Conservation (phyloP, 345 rosid genomes). For the Pugionium dolabratum region DNA sequence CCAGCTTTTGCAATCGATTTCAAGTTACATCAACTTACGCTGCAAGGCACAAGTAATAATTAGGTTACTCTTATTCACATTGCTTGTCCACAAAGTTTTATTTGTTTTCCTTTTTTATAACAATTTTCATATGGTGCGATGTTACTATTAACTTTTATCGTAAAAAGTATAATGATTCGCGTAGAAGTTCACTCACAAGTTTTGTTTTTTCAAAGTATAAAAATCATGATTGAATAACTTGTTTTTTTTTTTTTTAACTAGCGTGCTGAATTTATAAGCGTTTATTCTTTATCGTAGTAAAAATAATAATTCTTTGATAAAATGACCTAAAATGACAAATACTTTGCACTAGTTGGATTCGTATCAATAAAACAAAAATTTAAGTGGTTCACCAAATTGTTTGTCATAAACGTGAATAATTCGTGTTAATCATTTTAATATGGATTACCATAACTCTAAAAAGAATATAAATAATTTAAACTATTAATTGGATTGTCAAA, state of each 20-base stretch:
- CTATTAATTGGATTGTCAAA: conserved; percentile 29
- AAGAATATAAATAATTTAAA: conserved; percentile 11
- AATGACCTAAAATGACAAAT: too few species aligned
- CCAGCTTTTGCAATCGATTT: conserved; percentile 14
- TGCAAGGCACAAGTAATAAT: conserved; percentile 42
- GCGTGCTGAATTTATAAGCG: conserved; percentile 17
- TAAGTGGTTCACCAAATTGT: too few species aligned
- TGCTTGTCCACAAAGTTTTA: conserved; percentile 42
- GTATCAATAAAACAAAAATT: too few species aligned
- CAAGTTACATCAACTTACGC: conserved; percentile 26
- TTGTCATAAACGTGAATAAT: background rate
- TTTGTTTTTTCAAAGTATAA: background rate
- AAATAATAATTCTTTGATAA: too few species aligned
- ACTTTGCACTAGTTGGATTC: too few species aligned
- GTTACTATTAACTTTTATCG: conserved; percentile 32
- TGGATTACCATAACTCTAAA: conserved; percentile 9
- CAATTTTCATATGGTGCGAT: conserved; percentile 27
- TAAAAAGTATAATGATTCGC: conserved; percentile 7
- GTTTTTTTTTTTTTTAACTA: background rate
- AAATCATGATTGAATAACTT: background rate
- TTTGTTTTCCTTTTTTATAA: conserved; percentile 32
- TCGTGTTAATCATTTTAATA: conserved; percentile 10
- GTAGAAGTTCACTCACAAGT: conserved; percentile 16
- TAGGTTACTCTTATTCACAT: conserved; percentile 37
- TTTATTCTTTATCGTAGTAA: too few species aligned